Evolutionary conservation across 1,139 yeast genomes (phyloP), one percentile per base, ranked within the genome.

Genomic region (Scheffersomyces quercinus): DNA sequence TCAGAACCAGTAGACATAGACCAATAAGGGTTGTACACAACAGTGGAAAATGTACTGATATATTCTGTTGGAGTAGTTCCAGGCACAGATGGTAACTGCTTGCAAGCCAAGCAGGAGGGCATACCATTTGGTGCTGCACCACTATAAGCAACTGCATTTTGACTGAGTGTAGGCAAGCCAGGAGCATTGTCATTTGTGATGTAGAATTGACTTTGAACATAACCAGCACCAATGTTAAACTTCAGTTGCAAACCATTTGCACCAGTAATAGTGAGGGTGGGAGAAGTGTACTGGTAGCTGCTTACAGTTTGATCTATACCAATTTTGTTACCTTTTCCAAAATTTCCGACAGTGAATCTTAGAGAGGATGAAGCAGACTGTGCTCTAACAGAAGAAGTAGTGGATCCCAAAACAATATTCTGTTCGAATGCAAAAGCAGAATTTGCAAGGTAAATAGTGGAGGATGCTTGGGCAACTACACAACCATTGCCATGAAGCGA

Each of bases 321-420:
- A 41, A 65, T 54, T 9, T 51, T 45, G 41, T 64, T 67, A 8
- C 64, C 64, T 40, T 52, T 50, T 38, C 71, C 71, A 45, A 58
- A 67, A 9, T 69, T 70, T 13, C 53, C 54, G 35, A 67, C 65
- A 5, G 44, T 51, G 50, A 51, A 60, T 7, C 62, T 53, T 38
- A 52, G 60, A 5, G 51, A 26, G 8, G 53, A 43, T 36, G 55
- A 47, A 38, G 58, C 35, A 12, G 52, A 53, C 16, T 43, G 44
- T 28, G 52, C 52, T 38, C 40, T 42, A 7, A 57, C 15, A 9
- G 43, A 30, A 10, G 60, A 51, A n/a, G 44, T 4, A 0, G 48
- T 12, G 13, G 45, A 33, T 8, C 46, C 37, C 36, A 55, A 49
- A 11, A 49, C 52, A 38, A 52, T 55, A 8, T 34, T 36, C 4